Evolutionary conservation across 1,139 yeast genomes (phyloP), one percentile per base, ranked within the genome.

Genomic region (Kazachstania sp.): DNA sequence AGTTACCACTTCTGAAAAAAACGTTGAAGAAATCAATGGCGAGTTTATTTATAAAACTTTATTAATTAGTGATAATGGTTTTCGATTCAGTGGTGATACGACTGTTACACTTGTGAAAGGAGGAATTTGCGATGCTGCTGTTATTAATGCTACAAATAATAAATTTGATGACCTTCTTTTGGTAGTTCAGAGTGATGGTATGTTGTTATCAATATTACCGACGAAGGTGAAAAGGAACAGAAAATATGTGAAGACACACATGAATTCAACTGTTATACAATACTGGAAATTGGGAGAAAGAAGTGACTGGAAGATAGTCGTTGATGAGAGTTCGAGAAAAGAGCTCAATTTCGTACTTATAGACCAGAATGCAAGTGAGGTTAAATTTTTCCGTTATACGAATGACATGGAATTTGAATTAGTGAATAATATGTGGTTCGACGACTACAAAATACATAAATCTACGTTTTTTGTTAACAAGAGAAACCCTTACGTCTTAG

Each of bases 311-410:
- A 45, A 48, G 35, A 49, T 60, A 19, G 35, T 53, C 2, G 46
- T 47, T 18, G 20, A 39, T 15, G 50, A 53, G 40, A 43, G 45
- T 6, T 26, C 43, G 11, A 37, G 47, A 32, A 36, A 37, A 13
- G 53, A 57, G 19, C 30, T 34, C 11, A 53, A 58, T 29, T 60
- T 60, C 39, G 50, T 56, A 36, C 46, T 52, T 1, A 37, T 52
- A 1, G 51, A 55, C 39, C 48, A 48, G 19, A 46, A 48, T n/a
- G 36, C 38, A 11, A 55, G 58, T 7, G 23, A 44, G 4, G 32
- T 58, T 13, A 59, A 55, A 44, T 61, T 61, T 40, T 60, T 56
- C 35, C 45, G 45, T 28, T 53, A 58, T 29, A 38, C 32, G 8
- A 39, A 47, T 29, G 31, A 41, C 4, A 43, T 48, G 7, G 50